These are phyloP conservation scores for Scutellaria baicalensis DNA, from an alignment of 257 asterid genomes.

Conservation along the genomic window DNA sequence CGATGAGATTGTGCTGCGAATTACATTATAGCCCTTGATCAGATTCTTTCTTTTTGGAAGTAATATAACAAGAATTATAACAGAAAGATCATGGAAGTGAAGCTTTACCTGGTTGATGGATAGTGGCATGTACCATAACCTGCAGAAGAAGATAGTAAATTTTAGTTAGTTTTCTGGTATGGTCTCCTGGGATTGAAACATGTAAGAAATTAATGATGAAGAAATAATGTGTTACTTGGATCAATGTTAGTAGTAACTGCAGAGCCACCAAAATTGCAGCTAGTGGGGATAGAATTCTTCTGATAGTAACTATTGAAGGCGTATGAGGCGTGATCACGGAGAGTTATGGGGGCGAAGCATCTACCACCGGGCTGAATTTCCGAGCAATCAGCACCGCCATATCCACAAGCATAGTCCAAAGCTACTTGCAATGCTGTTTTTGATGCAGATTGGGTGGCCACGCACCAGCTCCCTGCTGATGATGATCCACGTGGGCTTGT, in stretches of 20 bases:
- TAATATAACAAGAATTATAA: background rate
- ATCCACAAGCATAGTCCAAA: constrained; percentile 73
- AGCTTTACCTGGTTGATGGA: constrained; percentile 59
- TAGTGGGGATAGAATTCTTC: constrained; percentile 66
- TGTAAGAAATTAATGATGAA: too few species aligned
- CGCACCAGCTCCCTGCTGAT: constrained; percentile 68
- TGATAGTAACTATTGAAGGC: constrained; percentile 79
- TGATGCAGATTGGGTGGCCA: constrained; percentile 55
- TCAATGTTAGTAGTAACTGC: constrained; percentile 74
- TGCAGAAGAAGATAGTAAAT: constrained; percentile 22
- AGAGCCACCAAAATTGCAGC: constrained; percentile 76
- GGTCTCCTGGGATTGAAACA: too few species aligned
- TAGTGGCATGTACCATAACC: constrained; percentile 63
- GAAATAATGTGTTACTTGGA: constrained; percentile 46
- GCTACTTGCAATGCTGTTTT: constrained; percentile 49
- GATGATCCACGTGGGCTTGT: constrained; percentile 26
- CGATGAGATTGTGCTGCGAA: constrained; percentile 81
- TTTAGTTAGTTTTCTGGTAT: too few species aligned
- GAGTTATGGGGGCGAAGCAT: constrained; percentile 44
- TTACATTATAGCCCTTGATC: background rate
- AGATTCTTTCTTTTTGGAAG: background rate
- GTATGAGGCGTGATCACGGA: constrained; percentile 61
- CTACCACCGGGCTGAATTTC: constrained; percentile 59
- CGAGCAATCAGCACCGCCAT: constrained; percentile 60
- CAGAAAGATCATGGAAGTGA: background rate